phyloP scores from a whole-genome alignment of 805 yeast species.

The Debaryomyces castellii region DNA sequence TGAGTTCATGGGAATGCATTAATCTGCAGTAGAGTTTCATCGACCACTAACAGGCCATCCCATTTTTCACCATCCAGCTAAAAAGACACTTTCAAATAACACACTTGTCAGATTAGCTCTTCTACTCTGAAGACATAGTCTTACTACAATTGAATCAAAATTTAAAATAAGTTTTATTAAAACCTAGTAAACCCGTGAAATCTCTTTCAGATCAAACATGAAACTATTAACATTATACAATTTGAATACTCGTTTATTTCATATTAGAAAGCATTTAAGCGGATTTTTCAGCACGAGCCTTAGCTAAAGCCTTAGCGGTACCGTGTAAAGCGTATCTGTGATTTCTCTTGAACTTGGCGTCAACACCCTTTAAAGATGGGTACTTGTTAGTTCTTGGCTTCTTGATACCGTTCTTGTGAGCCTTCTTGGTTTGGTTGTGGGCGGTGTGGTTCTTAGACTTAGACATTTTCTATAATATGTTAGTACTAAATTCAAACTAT shows the following conservation, averaged over 20 bases:
- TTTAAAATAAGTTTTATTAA: conserved; percentile 12
- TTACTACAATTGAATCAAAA: background rate
- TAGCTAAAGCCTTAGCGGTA: conserved; percentile 91
- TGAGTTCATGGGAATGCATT: too few species aligned
- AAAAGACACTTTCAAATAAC: too few species aligned
- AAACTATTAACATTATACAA: conserved; percentile 15
- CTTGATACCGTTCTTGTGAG: conserved; percentile 99
- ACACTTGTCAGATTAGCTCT: too few species aligned
- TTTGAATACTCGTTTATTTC: conserved; percentile 1
- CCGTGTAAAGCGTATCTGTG: conserved; percentile 99
- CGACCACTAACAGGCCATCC: too few species aligned
- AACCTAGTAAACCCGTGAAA: conserved; percentile 14
- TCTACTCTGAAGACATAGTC: too few species aligned
- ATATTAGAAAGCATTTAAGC: conserved; percentile 23
- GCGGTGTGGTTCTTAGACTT: conserved; percentile 99
- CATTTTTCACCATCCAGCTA: too few species aligned
- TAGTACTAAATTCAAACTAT: conserved; percentile 19
- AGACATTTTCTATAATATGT: conserved; percentile 64
- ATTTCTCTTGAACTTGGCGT: conserved; percentile 99
- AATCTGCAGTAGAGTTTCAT: too few species aligned
- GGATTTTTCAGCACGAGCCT: conserved; percentile 60
- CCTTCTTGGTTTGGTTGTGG: conserved; percentile 99
- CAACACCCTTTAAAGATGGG: conserved; percentile 98
- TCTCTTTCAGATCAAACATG: conserved; percentile 12
- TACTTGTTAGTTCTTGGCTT: conserved; percentile 98